These are phyloP conservation scores for Nicotiana tomentosiformis DNA, from an alignment of 257 asterid genomes.

Conservation along the genomic window DNA sequence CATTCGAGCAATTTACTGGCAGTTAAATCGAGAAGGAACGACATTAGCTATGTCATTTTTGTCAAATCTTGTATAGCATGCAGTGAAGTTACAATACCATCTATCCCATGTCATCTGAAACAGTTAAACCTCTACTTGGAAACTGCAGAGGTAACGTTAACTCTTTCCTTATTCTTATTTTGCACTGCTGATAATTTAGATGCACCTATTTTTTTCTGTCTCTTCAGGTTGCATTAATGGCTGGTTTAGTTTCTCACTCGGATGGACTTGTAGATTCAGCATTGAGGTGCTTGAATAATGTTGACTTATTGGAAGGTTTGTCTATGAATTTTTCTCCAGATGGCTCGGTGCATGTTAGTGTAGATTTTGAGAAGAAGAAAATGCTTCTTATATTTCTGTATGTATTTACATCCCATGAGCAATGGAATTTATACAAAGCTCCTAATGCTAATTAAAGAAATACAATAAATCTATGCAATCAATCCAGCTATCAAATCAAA, in stretches of 20 bases:
- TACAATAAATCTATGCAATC: too few species aligned
- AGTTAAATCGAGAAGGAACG: slow-evolving; percentile 54
- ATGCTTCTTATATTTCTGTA: too few species aligned
- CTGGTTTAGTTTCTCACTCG: slow-evolving; percentile 69
- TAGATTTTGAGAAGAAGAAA: too few species aligned
- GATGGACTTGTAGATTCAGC: slow-evolving; percentile 64
- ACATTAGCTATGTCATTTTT: slow-evolving; percentile 35
- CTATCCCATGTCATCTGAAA: slow-evolving; percentile 42
- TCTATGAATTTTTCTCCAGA: slow-evolving; percentile 20
- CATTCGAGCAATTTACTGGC: slow-evolving; percentile 76
- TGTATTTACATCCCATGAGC: too few species aligned
- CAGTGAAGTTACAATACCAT: slow-evolving; percentile 82
- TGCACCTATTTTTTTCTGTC: slow-evolving; percentile 4
- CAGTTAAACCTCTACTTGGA: slow-evolving; percentile 76
- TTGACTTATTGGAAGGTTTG: slow-evolving; percentile 58
- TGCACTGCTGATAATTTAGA: background rate
- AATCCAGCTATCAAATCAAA: too few species aligned
- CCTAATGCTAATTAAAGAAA: too few species aligned
- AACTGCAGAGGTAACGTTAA: slow-evolving; percentile 72
- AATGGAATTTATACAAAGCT: too few species aligned
- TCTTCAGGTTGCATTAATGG: slow-evolving; percentile 60
- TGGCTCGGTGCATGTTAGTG: background rate
- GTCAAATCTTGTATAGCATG: slow-evolving; percentile 75
- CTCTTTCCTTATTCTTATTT: slow-evolving; percentile 11
- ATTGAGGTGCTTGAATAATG: slow-evolving; percentile 45